Percentiles rank a stretch among this genome's conserved stretches.
Evolutionary conservation across 1,284 basidiomycete species (phyloP).

Genomic region (Cystobasidium slooffiae): DNA sequence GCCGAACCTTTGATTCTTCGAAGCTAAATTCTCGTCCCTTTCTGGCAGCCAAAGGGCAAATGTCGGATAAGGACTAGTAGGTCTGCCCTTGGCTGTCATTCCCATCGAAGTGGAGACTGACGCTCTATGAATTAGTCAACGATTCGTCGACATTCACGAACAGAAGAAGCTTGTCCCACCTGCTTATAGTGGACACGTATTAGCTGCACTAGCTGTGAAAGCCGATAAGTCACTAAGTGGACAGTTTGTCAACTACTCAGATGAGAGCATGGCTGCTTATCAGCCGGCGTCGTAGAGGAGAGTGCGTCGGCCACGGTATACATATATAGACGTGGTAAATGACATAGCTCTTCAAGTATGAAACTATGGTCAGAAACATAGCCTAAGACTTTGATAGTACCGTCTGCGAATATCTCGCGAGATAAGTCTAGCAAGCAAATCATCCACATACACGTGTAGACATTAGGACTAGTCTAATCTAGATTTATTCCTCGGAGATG

Average conservation of each 20-base stretch:
- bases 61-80: slow-evolving; percentile 41
- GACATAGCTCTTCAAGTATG: no score
- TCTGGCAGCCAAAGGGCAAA: slow-evolving; percentile 54
- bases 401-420: no score
- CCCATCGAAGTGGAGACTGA: not conserved
- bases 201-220: slow-evolving; percentile 61
- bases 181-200: slow-evolving; percentile 68
- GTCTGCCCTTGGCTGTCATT: not conserved
- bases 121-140: slow-evolving; percentile 3
- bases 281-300: not conserved
- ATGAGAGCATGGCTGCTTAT: slow-evolving; percentile 52
- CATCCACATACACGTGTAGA: no score
- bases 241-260: slow-evolving; percentile 68
- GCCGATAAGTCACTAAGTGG: slow-evolving; percentile 65
- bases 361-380: no score
- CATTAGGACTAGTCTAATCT: no score
- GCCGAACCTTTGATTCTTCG: no score
- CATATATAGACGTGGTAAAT: no score
- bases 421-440: no score
- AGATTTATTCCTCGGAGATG: no score
- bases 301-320: no score
- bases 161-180: slow-evolving; percentile 66
- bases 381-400: no score
- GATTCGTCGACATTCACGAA: slow-evolving; percentile 67
- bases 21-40: no score